A percentile compares a stretch with the other conserved stretches of the same genome.
phyloP scores from a whole-genome alignment of 192 early-diverging fungal genomes.

The Entomortierella lignicola region DNA sequence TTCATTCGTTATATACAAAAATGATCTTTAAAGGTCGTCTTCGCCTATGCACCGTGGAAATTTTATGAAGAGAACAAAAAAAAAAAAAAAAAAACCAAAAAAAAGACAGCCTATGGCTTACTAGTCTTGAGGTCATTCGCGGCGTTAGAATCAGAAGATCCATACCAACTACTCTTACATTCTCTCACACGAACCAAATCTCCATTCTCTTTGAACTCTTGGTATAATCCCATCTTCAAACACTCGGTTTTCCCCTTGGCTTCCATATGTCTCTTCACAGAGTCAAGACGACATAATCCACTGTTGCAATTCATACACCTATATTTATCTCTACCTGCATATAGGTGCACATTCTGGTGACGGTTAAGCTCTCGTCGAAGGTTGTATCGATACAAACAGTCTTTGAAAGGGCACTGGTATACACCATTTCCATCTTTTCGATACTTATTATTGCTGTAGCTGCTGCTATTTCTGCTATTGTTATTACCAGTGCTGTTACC shows the following conservation, averaged over 20 bases:
- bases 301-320: conserved; percentile 39
- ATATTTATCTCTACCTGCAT: conserved; percentile 41
- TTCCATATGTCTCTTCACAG: conserved; percentile 52
- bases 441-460: conserved; percentile 3
- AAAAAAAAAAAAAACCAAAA: not conserved
- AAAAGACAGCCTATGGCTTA: not conserved
- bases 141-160: conserved; percentile 19
- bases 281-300: conserved; percentile 43
- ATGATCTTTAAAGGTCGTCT: too few species aligned
- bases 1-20: too few species aligned
- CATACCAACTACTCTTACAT: conserved; percentile 48
- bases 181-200: conserved; percentile 8
- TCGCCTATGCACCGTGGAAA: too few species aligned
- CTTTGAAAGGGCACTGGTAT: conserved; percentile 25
- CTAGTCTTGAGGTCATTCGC: not conserved
- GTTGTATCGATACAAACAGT: conserved; percentile 38
- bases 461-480: too few species aligned
- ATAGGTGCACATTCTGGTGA: conserved; percentile 40
- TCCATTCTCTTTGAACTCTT: conserved; percentile 34
- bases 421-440: conserved; percentile 27
- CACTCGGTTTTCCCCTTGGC: conserved; percentile 51
- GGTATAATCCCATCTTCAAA: conserved; percentile 27
- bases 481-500: not conserved
- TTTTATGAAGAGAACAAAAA: too few species aligned
- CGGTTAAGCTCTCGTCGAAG: conserved; percentile 44